Evolutionary conservation across 495 filamentous ascomycete genomes (phyloP).

Genomic region (Lasiosphaeriaceae sp.): DNA sequence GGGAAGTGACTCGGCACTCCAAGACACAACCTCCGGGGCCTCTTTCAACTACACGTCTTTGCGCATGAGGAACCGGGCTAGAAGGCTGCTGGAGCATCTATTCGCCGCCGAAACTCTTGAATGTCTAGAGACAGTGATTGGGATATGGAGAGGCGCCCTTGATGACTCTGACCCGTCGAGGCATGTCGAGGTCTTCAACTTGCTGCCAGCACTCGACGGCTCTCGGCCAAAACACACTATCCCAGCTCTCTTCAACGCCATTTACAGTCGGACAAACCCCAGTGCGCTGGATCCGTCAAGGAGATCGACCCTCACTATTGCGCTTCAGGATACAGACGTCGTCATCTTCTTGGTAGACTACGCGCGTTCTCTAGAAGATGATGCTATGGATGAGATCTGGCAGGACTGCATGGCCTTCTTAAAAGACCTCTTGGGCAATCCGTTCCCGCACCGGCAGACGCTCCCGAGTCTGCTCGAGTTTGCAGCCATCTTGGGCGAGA

Average conservation of each 20-base stretch:
- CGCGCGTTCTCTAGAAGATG: constrained; percentile 84
- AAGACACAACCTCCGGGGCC: constrained; percentile 67
- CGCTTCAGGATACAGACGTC: constrained; percentile 74
- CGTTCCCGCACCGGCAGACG: constrained; percentile 89
- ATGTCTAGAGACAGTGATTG: constrained; percentile 84
- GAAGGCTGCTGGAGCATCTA: constrained; percentile 84
- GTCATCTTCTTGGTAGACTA: constrained; percentile 88
- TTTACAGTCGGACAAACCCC: constrained; percentile 90
- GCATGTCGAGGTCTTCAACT: constrained; percentile 61
- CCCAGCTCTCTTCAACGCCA: constrained; percentile 94
- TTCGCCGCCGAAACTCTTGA: constrained; percentile 94
- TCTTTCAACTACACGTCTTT: constrained; percentile 88
- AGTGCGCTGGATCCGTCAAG: constrained; percentile 69
- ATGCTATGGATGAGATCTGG: constrained; percentile 99
- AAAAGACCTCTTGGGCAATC: constrained; percentile 85
- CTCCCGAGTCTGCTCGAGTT: constrained; percentile 86
- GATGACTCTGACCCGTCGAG: constrained; percentile 32
- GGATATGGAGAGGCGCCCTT: constrained; percentile 63
- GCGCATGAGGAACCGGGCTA: constrained; percentile 82
- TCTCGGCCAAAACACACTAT: constrained; percentile 89
- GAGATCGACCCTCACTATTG: constrained; percentile 83
- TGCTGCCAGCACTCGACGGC: constrained; percentile 88
- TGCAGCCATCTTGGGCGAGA: constrained; percentile 81
- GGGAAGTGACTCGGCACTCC: constrained; percentile 47
- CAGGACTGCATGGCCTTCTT: constrained; percentile 88